Evolutionary conservation across 2,329 filamentous ascomycete genomes (phyloP).

Genomic region (Diplodia mutila): DNA sequence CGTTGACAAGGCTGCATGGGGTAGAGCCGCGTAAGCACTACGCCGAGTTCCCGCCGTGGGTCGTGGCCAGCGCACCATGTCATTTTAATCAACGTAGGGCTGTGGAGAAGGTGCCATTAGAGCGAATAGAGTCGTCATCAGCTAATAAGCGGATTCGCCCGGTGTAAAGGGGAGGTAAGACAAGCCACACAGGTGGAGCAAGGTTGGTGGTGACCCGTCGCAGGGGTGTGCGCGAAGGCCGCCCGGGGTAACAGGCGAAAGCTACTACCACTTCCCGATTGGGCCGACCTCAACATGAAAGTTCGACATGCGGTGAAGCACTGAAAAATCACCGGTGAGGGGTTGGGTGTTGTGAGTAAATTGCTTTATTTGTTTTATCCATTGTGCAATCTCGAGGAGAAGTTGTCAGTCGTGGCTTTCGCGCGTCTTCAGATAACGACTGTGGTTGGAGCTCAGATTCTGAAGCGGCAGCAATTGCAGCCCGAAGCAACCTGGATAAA

Average conservation of each 20-base stretch:
- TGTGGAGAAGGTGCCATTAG: conserved; percentile 18
- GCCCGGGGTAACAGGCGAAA: conserved; percentile 8
- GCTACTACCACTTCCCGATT: background rate
- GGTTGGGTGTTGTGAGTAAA: background rate
- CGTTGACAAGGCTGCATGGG: conserved; percentile 10
- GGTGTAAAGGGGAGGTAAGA: conserved; percentile 6
- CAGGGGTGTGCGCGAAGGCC: conserved; percentile 1
- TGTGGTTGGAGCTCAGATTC: background rate
- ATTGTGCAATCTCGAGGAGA: background rate
- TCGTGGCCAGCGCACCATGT: background rate
- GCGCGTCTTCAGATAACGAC: background rate
- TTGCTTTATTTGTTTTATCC: conserved; percentile 3
- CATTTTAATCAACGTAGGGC: conserved; percentile 20
- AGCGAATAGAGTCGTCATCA: conserved; percentile 17
- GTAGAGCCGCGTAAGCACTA: conserved; percentile 25
- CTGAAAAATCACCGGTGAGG: background rate
- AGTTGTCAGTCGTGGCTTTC: background rate
- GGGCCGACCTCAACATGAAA: background rate
- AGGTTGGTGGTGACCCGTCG: background rate
- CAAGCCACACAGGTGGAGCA: background rate
- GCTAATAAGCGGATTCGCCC: background rate
- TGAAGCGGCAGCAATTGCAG: background rate
- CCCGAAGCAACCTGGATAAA: background rate
- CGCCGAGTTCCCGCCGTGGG: conserved; percentile 16
- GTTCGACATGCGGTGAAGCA: background rate